Evolutionary conservation across 352 stramenopile genomes (phyloP), one percentile per base, ranked within the genome.

Genomic region (Globisporangium alternatum): DNA sequence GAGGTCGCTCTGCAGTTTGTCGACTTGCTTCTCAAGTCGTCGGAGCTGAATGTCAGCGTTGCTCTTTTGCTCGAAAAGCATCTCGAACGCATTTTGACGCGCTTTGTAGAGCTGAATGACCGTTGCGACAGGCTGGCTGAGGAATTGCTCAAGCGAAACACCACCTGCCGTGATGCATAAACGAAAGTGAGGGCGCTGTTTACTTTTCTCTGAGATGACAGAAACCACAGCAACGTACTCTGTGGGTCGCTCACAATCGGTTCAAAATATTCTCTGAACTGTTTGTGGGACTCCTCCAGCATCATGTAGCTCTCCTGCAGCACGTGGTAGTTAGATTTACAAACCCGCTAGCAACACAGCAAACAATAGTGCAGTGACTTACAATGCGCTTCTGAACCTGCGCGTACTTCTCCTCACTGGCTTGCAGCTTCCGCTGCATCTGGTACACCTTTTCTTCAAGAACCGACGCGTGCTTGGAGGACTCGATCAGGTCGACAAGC

Each of bases 401-500:
- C 1, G 70, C 45, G 52, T 87, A 73, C 22, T 75, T 71, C 66
- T 89, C 64, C 60, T 92, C 80, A 56, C 75, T 90, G 8, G 73
- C 66, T 15, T 77, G 60, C 3, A 90, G 66, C 56, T 90, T 89
- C 65, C 79, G 71, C 0, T 71, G 73, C 43, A 68, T 64, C 35
- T 86, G 78, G 21, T 84, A 78, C 51, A 90, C 25, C 53, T 85
- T 88, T 62, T 92, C 83, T 53, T 90, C 74, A 12, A 86, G 58
- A 33, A 90, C 72, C 5, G 80, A 85, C 13, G 75, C 79, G 19
- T 72, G 76, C 66, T 81, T 78, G 30, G 83, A 89, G 28, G 80
- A 81, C 41, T 88, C 80, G 35, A 90, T 92, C 31, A 90, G 62
- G 37, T 81, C 77, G 31, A 89, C 77, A 45, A 90, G 64, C 83